phyloP scores from a whole-genome alignment of 2,329 filamentous ascomycete species.

The Stemphylium lycopersici region DNA sequence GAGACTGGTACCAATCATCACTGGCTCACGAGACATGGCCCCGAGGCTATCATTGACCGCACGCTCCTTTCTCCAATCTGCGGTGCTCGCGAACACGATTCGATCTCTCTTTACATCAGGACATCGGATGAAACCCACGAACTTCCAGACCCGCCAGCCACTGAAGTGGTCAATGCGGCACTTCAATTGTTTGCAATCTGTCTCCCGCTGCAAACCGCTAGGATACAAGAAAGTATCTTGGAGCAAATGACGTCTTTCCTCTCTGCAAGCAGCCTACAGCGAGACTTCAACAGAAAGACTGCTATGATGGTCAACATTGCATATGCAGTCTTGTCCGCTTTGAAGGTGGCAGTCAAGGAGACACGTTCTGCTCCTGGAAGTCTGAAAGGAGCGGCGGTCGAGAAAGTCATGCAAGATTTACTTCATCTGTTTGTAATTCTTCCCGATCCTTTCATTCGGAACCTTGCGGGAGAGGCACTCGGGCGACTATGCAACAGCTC shows the following conservation, averaged over 20 bases:
- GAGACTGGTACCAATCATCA: slow-evolving; percentile 53
- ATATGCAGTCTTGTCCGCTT: slow-evolving; percentile 76
- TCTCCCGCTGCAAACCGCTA: slow-evolving; percentile 84
- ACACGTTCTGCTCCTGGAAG: slow-evolving; percentile 75
- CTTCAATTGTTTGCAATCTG: slow-evolving; percentile 92
- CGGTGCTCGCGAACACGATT: slow-evolving; percentile 86
- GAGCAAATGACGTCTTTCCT: slow-evolving; percentile 92
- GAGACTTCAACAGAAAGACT: slow-evolving; percentile 85
- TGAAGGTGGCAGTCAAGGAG: slow-evolving; percentile 85
- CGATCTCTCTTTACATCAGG: slow-evolving; percentile 75
- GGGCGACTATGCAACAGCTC: slow-evolving; percentile 84
- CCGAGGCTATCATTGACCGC: slow-evolving; percentile 70
- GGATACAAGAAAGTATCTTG: slow-evolving; percentile 93
- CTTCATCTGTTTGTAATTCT: slow-evolving; percentile 83
- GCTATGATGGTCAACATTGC: slow-evolving; percentile 92
- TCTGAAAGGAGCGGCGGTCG: slow-evolving; percentile 74
- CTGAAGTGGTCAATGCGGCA: slow-evolving; percentile 92
- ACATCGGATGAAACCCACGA: slow-evolving; percentile 55
- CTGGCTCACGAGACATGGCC: slow-evolving; percentile 61
- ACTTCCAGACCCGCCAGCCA: slow-evolving; percentile 80
- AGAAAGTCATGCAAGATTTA: slow-evolving; percentile 71
- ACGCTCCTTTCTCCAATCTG: slow-evolving; percentile 68
- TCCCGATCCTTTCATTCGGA: slow-evolving; percentile 83
- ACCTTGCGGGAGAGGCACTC: slow-evolving; percentile 81
- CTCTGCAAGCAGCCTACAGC: slow-evolving; percentile 77